A percentile compares a stretch with the other conserved stretches of the same genome.
Conservation (phyloP, 176 grass and related monocot genomes). For the Typha latifolia region DNA sequence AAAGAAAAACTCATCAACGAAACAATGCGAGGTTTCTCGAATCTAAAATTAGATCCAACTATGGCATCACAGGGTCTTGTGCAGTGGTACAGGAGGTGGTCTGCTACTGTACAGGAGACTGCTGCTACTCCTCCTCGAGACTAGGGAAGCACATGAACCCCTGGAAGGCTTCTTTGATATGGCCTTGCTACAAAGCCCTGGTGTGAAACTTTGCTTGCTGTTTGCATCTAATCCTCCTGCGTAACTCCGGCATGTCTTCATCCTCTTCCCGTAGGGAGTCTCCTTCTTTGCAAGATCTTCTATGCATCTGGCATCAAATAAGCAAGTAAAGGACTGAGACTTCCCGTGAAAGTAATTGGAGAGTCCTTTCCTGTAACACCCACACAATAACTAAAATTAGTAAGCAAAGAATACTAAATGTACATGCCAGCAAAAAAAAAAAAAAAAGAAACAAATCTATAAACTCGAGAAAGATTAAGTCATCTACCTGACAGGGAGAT, state of each 20-base stretch:
- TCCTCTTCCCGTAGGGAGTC: constrained; percentile 43
- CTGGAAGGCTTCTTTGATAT: constrained; percentile 60
- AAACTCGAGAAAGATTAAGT: no score
- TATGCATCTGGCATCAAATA: constrained; percentile 29
- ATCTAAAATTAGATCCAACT: no score
- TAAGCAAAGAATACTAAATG: not conserved
- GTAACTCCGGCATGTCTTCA: constrained; percentile 63
- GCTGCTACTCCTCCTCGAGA: constrained; percentile 35
- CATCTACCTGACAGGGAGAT: constrained; percentile 44
- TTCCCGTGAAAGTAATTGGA: constrained; percentile 59
- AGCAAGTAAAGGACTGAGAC: constrained; percentile 53
- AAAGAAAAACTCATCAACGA: not conserved
- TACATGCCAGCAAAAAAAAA: not conserved
- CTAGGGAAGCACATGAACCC: constrained; percentile 25
- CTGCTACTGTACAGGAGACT: constrained; percentile 19
- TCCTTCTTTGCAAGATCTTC: constrained; percentile 53
- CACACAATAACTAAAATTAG: not conserved
- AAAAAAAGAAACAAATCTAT: not conserved
- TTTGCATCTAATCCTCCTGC: constrained; percentile 39
- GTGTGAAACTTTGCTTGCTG: constrained; percentile 22
- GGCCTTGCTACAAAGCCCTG: constrained; percentile 32
- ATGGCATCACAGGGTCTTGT: constrained; percentile 15
- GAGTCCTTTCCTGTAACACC: constrained; percentile 41
- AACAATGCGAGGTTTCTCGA: not conserved
- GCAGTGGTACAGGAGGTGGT: constrained; percentile 19